phyloP scores from a whole-genome alignment of 768 basidiomycete species.

The Psilocybe tampanensis region DNA sequence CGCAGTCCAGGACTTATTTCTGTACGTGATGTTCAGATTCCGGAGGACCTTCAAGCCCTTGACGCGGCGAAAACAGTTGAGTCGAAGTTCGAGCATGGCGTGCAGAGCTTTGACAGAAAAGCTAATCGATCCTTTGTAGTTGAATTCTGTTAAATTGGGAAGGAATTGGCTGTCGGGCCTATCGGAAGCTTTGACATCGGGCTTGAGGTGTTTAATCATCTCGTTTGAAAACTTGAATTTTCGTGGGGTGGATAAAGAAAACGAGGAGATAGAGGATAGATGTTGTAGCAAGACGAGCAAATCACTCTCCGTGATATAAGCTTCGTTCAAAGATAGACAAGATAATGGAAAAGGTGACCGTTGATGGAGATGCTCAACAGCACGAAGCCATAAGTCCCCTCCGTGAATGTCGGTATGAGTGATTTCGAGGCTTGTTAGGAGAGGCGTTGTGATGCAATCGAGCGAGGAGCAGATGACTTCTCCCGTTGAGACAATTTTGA shows the following conservation, averaged over 20 bases:
- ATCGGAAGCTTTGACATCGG: neutral
- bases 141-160: neutral
- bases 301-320: no score
- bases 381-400: no score
- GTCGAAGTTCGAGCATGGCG: neutral
- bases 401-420: no score
- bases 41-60: no score
- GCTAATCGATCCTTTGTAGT: neutral
- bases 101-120: neutral
- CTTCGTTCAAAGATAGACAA: no score
- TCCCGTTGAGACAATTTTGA: neutral
- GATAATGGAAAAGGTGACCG: no score
- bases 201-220: neutral
- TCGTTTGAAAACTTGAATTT: neutral
- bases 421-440: no score
- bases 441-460: no score
- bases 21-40: neutral
- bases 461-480: no score
- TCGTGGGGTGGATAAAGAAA: neutral
- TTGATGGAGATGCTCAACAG: no score
- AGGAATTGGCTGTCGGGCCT: neutral
- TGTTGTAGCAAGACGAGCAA: neutral
- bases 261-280: neutral
- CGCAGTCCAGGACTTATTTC: neutral
- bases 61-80: neutral